Percentiles rank a stretch among this genome's conserved stretches.
These are phyloP conservation scores for Aspergillus neotritici DNA, from an alignment of 2,329 filamentous ascomycete genomes.

Conservation along the genomic window DNA sequence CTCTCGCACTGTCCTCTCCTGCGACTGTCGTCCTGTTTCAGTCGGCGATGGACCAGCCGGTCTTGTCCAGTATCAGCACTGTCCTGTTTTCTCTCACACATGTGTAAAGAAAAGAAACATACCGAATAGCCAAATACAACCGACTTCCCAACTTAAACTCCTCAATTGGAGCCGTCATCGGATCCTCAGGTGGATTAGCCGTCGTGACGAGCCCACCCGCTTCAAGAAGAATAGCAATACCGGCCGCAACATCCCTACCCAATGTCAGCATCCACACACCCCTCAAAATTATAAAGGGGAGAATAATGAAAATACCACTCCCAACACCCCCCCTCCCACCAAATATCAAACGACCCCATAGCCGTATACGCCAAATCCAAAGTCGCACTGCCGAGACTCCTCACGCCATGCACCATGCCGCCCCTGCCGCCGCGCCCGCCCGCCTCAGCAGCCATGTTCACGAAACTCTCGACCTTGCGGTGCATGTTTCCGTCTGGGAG, in stretches of 20 bases:
- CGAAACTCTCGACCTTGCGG: conserved; percentile 67
- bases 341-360: conserved; percentile 71
- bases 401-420: conserved; percentile 72
- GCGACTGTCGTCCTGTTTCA: conserved; percentile 61
- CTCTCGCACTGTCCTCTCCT: conserved; percentile 65
- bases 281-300: not conserved
- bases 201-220: conserved; percentile 69
- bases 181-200: conserved; percentile 62
- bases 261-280: conserved; percentile 1
- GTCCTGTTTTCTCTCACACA: not conserved
- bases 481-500: conserved; percentile 61
- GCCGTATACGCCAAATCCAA: conserved; percentile 69
- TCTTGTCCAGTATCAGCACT: conserved; percentile 32
- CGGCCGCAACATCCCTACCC: conserved; percentile 65
- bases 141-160: conserved; percentile 61
- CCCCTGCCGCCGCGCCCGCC: conserved; percentile 59
- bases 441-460: conserved; percentile 67
- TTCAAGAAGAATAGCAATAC: conserved; percentile 66
- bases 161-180: conserved; percentile 51
- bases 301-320: conserved; percentile 54
- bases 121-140: conserved; percentile 65
- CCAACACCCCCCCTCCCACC: conserved; percentile 80
- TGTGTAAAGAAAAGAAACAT: conserved; percentile 18
- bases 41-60: conserved; percentile 57
- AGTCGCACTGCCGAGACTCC: conserved; percentile 67